These are phyloP conservation scores for Nicotiana paniculata DNA, from an alignment of 257 asterid species.

Conservation along the genomic window DNA sequence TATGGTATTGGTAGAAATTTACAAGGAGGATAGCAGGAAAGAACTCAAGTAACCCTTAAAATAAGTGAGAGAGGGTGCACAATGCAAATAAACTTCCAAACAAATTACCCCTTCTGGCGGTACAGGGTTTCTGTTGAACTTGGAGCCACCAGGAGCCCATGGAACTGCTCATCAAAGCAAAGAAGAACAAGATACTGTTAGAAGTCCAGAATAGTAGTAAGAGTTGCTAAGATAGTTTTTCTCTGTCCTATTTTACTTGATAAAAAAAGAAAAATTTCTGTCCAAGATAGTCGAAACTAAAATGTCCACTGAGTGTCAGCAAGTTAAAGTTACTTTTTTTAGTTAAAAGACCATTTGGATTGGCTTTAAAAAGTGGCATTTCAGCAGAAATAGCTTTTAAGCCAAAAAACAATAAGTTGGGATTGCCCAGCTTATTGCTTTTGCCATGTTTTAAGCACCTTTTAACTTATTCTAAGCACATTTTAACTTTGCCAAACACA, in stretches of 20 bases:
- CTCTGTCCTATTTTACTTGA: background rate
- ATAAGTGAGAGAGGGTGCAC: background rate
- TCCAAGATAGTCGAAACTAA: background rate
- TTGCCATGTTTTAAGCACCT: no score
- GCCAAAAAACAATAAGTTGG: no score
- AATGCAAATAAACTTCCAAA: background rate
- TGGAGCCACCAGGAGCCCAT: conserved; percentile 98
- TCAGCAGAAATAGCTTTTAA: no score
- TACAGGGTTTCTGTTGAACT: conserved; percentile 79
- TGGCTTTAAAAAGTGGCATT: no score
- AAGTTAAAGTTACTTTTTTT: no score
- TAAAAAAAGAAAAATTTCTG: background rate
- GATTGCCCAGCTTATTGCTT: no score
- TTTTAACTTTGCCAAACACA: no score
- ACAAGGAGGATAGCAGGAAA: background rate
- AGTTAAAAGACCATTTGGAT: no score
- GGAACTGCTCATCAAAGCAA: conserved; percentile 54
- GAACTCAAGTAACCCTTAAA: background rate
- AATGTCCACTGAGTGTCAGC: no score
- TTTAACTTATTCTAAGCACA: no score
- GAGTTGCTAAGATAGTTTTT: background rate
- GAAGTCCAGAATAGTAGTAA: background rate
- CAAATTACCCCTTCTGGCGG: conserved; percentile 83
- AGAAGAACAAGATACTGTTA: background rate
- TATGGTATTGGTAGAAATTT: background rate